Evolutionary conservation across 495 filamentous ascomycete genomes (phyloP), one percentile per base, ranked within the genome.

Genomic region (Cenococcum geophilum): DNA sequence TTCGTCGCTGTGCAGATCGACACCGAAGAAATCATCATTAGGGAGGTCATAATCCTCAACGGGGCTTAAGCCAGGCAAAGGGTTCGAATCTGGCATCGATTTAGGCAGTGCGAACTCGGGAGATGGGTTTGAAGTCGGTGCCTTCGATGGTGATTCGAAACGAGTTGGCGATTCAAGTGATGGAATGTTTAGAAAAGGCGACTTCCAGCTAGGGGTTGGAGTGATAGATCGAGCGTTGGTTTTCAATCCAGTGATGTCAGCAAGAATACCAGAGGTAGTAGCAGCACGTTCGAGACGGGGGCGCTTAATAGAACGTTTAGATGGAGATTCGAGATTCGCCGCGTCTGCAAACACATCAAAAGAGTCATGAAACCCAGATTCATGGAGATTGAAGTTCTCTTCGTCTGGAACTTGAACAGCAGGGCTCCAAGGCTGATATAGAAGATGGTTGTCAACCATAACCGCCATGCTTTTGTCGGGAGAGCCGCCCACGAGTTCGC

Each of bases 401-500:
- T 75, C 68, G 27, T 76, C 70, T 23, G 62, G 65, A 16, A 91
- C 75, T 48, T 83, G 80, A 73, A 93, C 89, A 4, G 85, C 84
- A 5, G 91, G 89, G 58, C 89, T 95, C 81, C 88, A 92, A 32
- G 85, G 84, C 32, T 83, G 71, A 27, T 67, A 45, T 14, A 64
- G 25, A 61, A 64, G 54, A 5, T 53, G 58, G 0, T 83, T 82
- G 48, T 88, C 83, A 5, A 72, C 72, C 55, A 83, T 75, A n/a
- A 85, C 79, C 35, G 81, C 84, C 55, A 91, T 75, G 57, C 84
- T 83, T 61, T 89, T 86, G 55, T 87, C 82, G 1, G 93, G 92
- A 4, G 93, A 96, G 42, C 62, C 66, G 35, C 91, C 90, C 27
- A 97, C 83, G 80, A 98, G 83, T 54, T 89, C 86, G 55, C 85